Percentiles rank a stretch among this genome's conserved stretches.
Evolutionary conservation across 2,329 filamentous ascomycete genomes (phyloP).

Genomic region (Cercospora nicotianae): DNA sequence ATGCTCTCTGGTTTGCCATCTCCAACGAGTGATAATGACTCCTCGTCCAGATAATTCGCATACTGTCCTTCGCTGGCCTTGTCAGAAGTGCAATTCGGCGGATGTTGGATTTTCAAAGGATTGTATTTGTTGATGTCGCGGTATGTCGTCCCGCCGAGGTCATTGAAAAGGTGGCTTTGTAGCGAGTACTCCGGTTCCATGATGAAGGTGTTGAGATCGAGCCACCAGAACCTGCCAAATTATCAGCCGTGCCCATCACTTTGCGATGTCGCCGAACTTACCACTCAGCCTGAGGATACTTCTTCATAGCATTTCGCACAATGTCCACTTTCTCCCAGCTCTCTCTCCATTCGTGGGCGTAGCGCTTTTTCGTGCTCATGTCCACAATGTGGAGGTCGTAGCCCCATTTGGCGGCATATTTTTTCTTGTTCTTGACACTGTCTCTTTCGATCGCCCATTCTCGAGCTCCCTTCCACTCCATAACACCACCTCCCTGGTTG

Average conservation of each 20-base stretch:
- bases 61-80: conserved; percentile 46
- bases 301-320: conserved; percentile 81
- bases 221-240: conserved; percentile 86
- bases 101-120: conserved; percentile 88
- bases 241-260: conserved; percentile 14
- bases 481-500: conserved; percentile 93
- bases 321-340: conserved; percentile 99
- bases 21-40: conserved; percentile 69
- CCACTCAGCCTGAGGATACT: conserved; percentile 97
- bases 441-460: conserved; percentile 99
- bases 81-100: conserved; percentile 54
- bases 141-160: conserved; percentile 73
- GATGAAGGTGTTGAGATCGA: conserved; percentile 94
- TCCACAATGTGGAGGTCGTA: conserved; percentile 96
- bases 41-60: conserved; percentile 68
- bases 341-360: conserved; percentile 98
- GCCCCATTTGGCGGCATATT: conserved; percentile 83
- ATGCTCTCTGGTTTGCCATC: conserved; percentile 77
- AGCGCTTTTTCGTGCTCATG: conserved; percentile 98
- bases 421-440: conserved; percentile 91
- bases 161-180: conserved; percentile 84
- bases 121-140: conserved; percentile 97
- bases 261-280: conserved; percentile 50
- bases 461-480: conserved; percentile 97
- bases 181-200: conserved; percentile 94